phyloP scores from a whole-genome alignment of 371 early-diverging fungal species.

The Mortierella sp. region DNA sequence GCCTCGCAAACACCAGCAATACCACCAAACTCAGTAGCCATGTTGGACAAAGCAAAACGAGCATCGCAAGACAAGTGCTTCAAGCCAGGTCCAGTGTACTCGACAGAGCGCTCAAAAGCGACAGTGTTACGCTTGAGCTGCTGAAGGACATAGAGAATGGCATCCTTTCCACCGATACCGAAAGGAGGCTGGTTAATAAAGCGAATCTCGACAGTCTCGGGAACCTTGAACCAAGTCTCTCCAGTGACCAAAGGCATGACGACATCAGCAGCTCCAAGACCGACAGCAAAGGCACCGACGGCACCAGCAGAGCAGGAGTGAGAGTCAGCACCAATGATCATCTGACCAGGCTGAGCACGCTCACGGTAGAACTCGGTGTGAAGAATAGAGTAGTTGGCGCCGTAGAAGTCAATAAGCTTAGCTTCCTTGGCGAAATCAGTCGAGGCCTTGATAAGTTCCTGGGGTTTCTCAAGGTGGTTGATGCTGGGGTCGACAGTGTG shows the following conservation, averaged over 20 bases:
- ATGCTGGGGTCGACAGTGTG: constrained; percentile 85
- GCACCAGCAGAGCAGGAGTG: constrained; percentile 86
- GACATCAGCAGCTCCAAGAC: constrained; percentile 85
- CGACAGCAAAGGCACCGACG: constrained; percentile 82
- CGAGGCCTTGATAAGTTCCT: constrained; percentile 73
- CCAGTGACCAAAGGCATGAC: constrained; percentile 87
- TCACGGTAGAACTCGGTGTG: constrained; percentile 88
- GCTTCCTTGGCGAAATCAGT: constrained; percentile 80
- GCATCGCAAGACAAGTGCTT: constrained; percentile 83
- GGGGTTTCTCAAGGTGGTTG: constrained; percentile 76
- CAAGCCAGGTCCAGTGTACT: constrained; percentile 81
- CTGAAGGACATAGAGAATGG: constrained; percentile 81
- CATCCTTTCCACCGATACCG: constrained; percentile 86
- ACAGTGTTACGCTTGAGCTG: constrained; percentile 86
- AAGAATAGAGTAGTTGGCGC: constrained; percentile 82
- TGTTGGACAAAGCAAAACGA: constrained; percentile 84
- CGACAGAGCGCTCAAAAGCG: constrained; percentile 84
- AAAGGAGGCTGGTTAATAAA: constrained; percentile 78
- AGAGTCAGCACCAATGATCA: constrained; percentile 86
- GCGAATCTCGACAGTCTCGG: constrained; percentile 80
- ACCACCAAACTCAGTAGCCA: constrained; percentile 88
- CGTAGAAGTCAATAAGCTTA: constrained; percentile 75
- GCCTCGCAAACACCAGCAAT: constrained; percentile 85
- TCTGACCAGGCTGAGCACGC: constrained; percentile 84
- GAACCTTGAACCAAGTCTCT: constrained; percentile 87